Conservation (phyloP, 1,139 yeast species). For the Zygoascus meyerae region DNA sequence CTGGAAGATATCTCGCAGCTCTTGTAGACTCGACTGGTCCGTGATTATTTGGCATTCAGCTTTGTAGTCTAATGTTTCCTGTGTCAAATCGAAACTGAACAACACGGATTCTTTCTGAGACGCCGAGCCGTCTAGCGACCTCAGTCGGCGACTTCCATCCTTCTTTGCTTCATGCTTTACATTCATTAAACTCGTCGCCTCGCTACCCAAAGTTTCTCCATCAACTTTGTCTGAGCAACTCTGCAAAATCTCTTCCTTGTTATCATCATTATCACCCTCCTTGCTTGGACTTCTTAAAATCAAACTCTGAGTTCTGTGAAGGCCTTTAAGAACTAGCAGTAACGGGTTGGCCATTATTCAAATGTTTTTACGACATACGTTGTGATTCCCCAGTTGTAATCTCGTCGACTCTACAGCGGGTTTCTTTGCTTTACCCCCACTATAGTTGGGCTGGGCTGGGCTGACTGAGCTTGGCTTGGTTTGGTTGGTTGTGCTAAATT, state of each 20-base stretch:
- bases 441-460: no score
- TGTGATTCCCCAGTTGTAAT: no score
- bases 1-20: neutral
- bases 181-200: no score
- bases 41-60: slow-evolving; percentile 1
- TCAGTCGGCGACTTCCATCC: slow-evolving; percentile 7
- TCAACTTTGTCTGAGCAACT: no score
- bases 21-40: neutral
- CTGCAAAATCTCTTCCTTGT: no score
- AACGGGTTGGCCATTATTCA: slow-evolving; percentile 21
- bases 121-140: slow-evolving; percentile 8
- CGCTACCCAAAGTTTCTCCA: no score
- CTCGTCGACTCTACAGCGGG: no score
- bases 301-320: slow-evolving; percentile 15
- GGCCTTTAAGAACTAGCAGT: slow-evolving; percentile 21
- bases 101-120: slow-evolving; percentile 2
- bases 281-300: slow-evolving; percentile 4
- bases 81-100: slow-evolving; percentile 10
- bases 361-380: no score
- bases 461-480: no score
- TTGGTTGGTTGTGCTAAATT: no score
- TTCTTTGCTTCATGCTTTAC: neutral
- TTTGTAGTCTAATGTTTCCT: neutral
- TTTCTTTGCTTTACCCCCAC: no score
- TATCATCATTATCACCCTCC: neutral